phyloP scores from a whole-genome alignment of 176 grass and related monocot genomes.

The Calamus simplicifolius region DNA sequence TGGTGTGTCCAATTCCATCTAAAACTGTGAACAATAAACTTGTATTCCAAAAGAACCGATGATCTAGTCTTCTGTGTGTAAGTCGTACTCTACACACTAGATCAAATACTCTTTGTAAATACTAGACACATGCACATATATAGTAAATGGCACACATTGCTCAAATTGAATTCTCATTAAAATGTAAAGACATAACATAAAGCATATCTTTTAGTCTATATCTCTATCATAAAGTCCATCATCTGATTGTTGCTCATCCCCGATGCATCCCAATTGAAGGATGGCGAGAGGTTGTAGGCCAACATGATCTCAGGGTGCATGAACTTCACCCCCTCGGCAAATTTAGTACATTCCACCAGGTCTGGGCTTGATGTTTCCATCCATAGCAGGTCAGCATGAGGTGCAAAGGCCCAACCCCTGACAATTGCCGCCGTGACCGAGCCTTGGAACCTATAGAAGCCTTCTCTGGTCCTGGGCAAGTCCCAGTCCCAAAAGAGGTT shows the following conservation, averaged over 20 bases:
- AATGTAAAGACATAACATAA: no score
- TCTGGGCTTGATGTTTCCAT: conserved; percentile 96
- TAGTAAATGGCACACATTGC: no score
- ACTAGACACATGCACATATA: no score
- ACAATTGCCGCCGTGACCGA: conserved; percentile 69
- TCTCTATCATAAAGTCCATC: conserved; percentile 66
- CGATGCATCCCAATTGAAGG: conserved; percentile 95
- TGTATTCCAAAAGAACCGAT: no score
- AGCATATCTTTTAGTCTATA: no score
- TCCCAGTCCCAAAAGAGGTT: conserved; percentile 92
- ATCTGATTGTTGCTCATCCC: conserved; percentile 77
- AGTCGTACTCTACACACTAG: no score
- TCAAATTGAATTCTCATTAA: no score
- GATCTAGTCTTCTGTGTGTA: no score
- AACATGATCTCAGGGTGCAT: conserved; percentile 54
- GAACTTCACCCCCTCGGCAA: conserved; percentile 52
- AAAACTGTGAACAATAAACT: no score
- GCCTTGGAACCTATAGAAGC: conserved; percentile 80
- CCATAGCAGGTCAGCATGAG: conserved; percentile 79
- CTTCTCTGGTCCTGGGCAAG: conserved; percentile 71
- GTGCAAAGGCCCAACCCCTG: conserved; percentile 58
- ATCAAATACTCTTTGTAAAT: no score
- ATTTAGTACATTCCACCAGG: conserved; percentile 59
- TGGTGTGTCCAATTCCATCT: no score
- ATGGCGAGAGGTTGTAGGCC: conserved; percentile 97